These are phyloP conservation scores for Pulveroboletus sp. DNA, from an alignment of 768 basidiomycete species.

Conservation along the genomic window DNA sequence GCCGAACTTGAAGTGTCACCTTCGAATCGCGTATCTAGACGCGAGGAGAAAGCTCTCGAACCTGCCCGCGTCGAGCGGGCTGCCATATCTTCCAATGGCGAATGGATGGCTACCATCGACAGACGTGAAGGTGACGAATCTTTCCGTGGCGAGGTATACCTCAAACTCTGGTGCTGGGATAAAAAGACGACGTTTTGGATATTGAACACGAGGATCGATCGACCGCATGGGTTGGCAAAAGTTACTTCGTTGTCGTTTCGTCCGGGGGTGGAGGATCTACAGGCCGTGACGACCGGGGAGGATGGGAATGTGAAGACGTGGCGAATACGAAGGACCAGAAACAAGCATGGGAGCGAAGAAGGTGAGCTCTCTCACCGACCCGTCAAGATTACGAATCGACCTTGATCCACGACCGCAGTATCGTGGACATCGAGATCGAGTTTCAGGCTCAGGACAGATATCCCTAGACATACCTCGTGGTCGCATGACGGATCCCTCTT, in stretches of 20 bases:
- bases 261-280: constrained; percentile 37
- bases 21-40: constrained; percentile 83
- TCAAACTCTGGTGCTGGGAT: constrained; percentile 93
- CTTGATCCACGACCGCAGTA: constrained; percentile 16
- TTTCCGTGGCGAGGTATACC: constrained; percentile 64
- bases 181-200: constrained; percentile 55
- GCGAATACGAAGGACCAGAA: constrained; percentile 51
- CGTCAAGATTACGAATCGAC: neutral
- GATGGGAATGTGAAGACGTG: constrained; percentile 81
- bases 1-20: constrained; percentile 92
- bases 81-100: constrained; percentile 60
- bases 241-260: constrained; percentile 71
- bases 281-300: constrained; percentile 69
- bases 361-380: constrained; percentile 36
- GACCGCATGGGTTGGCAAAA: constrained; percentile 68
- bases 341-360: constrained; percentile 47
- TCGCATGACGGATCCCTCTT: constrained; percentile 85
- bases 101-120: constrained; percentile 94
- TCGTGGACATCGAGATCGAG: constrained; percentile 82
- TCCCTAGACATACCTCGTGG: constrained; percentile 67
- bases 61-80: constrained; percentile 71
- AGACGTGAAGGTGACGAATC: constrained; percentile 60
- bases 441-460: constrained; percentile 62
- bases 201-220: constrained; percentile 86
- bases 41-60: constrained; percentile 72